Conservation (phyloP, 2,329 filamentous ascomycete genomes). For the Xylaria sp. region DNA sequence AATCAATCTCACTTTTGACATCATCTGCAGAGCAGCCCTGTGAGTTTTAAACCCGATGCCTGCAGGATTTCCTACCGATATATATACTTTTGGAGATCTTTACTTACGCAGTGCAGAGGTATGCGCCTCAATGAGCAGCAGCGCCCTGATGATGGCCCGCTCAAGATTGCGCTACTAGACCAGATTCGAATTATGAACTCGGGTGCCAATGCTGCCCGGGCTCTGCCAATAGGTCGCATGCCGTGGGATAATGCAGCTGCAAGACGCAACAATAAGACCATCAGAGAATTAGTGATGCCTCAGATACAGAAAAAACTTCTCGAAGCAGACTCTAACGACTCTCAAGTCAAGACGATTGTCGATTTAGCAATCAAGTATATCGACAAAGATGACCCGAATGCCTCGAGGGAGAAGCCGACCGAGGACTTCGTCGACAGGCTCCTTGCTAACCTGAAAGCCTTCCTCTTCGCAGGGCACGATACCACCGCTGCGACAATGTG, state of each 20-base stretch:
- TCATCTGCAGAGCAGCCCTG: conserved; percentile 47
- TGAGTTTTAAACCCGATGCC: conserved; percentile 28
- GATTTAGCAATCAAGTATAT: conserved; percentile 37
- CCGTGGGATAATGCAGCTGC: conserved; percentile 34
- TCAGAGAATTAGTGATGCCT: conserved; percentile 35
- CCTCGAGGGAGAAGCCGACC: conserved; percentile 30
- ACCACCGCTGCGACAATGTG: conserved; percentile 45
- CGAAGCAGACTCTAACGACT: conserved; percentile 18
- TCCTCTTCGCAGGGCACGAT: conserved; percentile 48
- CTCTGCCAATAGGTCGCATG: conserved; percentile 28
- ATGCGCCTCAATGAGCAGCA: conserved; percentile 36
- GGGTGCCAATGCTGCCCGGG: conserved; percentile 26
- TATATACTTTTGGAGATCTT: no score
- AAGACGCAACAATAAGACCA: conserved; percentile 34
- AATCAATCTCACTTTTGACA: conserved; percentile 48
- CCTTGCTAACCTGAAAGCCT: conserved; percentile 44
- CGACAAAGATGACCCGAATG: conserved; percentile 33
- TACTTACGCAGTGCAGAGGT: conserved; percentile 30
- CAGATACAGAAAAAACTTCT: conserved; percentile 36
- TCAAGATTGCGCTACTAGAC: conserved; percentile 34
- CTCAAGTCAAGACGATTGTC: conserved; percentile 36
- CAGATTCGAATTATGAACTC: conserved; percentile 33
- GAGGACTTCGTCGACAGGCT: conserved; percentile 38
- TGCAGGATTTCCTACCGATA: not conserved
- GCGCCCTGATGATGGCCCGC: conserved; percentile 28